phyloP scores from a whole-genome alignment of 2,329 filamentous ascomycete species.

The Mycosphaerelloides madeirae region DNA sequence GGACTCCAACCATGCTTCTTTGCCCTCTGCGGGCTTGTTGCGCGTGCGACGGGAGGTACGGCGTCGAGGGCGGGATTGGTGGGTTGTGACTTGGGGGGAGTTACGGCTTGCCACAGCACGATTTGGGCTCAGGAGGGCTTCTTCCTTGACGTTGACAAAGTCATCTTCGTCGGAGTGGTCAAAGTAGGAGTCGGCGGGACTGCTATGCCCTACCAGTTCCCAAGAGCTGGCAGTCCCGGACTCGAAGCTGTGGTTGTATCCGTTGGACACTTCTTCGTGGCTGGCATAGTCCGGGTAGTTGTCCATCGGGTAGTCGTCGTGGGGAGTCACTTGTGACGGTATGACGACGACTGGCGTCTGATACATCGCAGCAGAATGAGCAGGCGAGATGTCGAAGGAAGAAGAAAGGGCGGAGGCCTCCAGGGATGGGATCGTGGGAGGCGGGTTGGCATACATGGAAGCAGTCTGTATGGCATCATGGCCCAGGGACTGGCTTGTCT shows the following conservation, averaged over 20 bases:
- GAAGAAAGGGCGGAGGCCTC: constrained; percentile 12
- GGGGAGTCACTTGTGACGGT: constrained; percentile 23
- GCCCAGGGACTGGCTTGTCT: constrained; percentile 7
- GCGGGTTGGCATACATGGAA: constrained; percentile 12
- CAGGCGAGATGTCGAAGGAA: not conserved
- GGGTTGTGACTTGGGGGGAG: not conserved
- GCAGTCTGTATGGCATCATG: constrained; percentile 7
- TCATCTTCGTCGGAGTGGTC: constrained; percentile 21
- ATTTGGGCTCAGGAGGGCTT: constrained; percentile 3
- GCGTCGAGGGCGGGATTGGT: constrained; percentile 1
- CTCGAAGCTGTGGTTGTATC: constrained; percentile 13
- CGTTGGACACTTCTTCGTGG: constrained; percentile 6
- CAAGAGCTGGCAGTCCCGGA: constrained; percentile 10
- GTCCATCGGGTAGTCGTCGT: constrained; percentile 19
- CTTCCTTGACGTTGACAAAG: constrained; percentile 19
- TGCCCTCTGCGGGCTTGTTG: constrained; percentile 9
- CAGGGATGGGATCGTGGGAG: constrained; percentile 7
- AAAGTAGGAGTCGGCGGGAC: constrained; percentile 18
- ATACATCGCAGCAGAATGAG: not conserved
- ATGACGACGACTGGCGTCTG: constrained; percentile 19
- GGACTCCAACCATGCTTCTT: constrained; percentile 8
- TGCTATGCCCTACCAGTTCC: constrained; percentile 12
- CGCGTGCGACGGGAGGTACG: constrained; percentile 11
- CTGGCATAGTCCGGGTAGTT: constrained; percentile 14
- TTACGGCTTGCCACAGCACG: too few species aligned